These are phyloP conservation scores for Rutidosis leptorrhynchoides DNA, from an alignment of 129 eudicot species.

Conservation along the genomic window DNA sequence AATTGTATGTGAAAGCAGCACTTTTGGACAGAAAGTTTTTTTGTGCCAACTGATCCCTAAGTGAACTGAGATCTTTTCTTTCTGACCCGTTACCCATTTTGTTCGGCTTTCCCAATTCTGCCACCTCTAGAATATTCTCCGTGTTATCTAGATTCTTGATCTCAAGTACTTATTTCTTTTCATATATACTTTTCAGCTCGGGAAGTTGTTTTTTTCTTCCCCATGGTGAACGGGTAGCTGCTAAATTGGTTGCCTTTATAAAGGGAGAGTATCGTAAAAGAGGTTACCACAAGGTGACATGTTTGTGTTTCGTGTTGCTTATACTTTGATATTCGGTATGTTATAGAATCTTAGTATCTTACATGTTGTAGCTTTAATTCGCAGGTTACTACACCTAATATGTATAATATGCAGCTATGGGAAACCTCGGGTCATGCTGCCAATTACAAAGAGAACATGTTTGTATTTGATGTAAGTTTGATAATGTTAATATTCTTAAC, in stretches of 20 bases:
- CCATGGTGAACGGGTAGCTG: conserved; percentile 71
- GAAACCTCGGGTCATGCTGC: conserved; percentile 97
- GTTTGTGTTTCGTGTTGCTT: neutral
- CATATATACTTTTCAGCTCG: conserved; percentile 55
- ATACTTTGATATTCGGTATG: neutral
- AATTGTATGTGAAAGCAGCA: too few species aligned
- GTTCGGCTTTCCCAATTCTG: neutral
- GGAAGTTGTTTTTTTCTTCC: conserved; percentile 96
- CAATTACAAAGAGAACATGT: conserved; percentile 93
- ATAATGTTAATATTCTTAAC: neutral
- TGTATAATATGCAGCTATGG: conserved; percentile 96
- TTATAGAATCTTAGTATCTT: conserved; percentile 6
- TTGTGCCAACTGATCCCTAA: too few species aligned
- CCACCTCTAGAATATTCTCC: neutral
- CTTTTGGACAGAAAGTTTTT: too few species aligned
- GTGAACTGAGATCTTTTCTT: too few species aligned
- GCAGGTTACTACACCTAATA: conserved; percentile 79
- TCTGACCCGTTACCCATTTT: neutral
- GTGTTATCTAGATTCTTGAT: neutral
- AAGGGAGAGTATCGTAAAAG: conserved; percentile 62
- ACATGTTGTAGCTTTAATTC: conserved; percentile 21
- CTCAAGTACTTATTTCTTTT: conserved; percentile 1
- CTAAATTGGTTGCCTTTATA: conserved; percentile 63
- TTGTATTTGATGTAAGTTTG: conserved; percentile 65
- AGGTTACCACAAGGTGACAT: conserved; percentile 74